phyloP scores from a whole-genome alignment of 345 rosid species.

The Dovyalis caffra region DNA sequence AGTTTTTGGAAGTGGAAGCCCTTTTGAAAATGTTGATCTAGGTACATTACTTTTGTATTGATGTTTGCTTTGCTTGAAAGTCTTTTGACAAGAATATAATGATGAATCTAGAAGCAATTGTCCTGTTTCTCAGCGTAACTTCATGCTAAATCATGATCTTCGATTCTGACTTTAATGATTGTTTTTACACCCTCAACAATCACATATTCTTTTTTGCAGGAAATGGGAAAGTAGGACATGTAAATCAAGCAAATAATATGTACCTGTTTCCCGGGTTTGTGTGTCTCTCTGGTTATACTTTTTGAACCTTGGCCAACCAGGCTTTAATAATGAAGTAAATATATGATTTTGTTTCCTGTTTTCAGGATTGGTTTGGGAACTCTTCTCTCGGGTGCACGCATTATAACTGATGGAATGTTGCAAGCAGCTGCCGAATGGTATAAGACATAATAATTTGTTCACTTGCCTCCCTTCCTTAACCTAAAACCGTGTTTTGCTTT shows the following conservation, averaged over 20 bases:
- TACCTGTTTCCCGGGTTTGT: slow-evolving; percentile 97
- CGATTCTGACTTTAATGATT: slow-evolving; percentile 1
- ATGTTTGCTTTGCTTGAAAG: slow-evolving; percentile 14
- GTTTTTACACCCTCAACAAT: slow-evolving; percentile 1
- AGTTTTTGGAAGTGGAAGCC: slow-evolving; percentile 97
- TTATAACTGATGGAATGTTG: slow-evolving; percentile 83
- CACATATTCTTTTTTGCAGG: slow-evolving; percentile 46
- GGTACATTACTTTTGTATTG: slow-evolving; percentile 42
- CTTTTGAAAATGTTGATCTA: slow-evolving; percentile 78
- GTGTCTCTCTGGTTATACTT: slow-evolving; percentile 19
- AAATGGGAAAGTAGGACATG: slow-evolving; percentile 84
- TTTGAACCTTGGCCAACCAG: not conserved
- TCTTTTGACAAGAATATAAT: slow-evolving; percentile 6
- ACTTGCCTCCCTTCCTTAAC: not conserved
- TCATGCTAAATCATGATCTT: not conserved
- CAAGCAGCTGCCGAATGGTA: slow-evolving; percentile 96
- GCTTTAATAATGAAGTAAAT: slow-evolving; percentile 5
- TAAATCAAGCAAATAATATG: slow-evolving; percentile 98
- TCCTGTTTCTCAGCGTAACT: not conserved
- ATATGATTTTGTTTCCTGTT: not conserved
- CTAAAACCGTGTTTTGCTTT: not conserved
- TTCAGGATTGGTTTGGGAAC: slow-evolving; percentile 91
- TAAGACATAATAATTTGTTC: not conserved
- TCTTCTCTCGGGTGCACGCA: slow-evolving; percentile 74
- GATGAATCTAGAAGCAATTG: not conserved